phyloP scores from a whole-genome alignment of 2,329 filamentous ascomycete genomes.

The Pezicula radicicola region DNA sequence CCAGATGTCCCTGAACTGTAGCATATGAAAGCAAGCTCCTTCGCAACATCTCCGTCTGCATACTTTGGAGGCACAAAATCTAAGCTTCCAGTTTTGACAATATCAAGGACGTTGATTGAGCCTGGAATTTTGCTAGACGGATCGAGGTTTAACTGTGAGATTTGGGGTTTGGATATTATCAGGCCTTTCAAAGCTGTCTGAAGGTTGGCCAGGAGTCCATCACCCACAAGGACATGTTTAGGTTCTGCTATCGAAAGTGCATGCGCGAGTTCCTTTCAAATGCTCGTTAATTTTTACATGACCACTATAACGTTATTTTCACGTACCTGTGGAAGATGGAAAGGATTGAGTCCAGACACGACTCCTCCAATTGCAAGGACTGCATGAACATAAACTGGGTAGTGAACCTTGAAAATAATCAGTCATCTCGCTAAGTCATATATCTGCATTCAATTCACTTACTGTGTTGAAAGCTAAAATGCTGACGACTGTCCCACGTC shows the following conservation, averaged over 20 bases:
- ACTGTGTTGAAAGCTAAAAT: neutral
- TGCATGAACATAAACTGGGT: neutral
- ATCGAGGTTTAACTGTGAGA: neutral
- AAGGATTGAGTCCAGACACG: neutral
- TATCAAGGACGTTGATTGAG: neutral
- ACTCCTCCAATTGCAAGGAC: neutral
- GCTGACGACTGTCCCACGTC: neutral
- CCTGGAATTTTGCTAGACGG: neutral
- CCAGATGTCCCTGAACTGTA: slow-evolving; percentile 40
- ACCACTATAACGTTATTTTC: too few species aligned
- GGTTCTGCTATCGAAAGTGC: neutral
- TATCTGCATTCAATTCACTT: neutral
- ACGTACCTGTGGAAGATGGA: neutral
- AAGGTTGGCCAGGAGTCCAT: neutral
- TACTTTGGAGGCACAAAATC: neutral
- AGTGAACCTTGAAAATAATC: neutral
- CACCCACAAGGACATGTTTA: neutral
- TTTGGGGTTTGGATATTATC: neutral
- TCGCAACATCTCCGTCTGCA: slow-evolving; percentile 21
- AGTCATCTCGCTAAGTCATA: neutral
- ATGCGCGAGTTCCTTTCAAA: neutral
- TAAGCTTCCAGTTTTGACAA: neutral
- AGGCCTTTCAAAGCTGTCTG: neutral
- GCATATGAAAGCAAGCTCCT: slow-evolving; percentile 76
- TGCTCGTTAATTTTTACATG: too few species aligned